Percentiles rank a stretch among this genome's conserved stretches.
phyloP scores from a whole-genome alignment of 805 yeast genomes.

The Sugiyamaella chiloensis region DNA sequence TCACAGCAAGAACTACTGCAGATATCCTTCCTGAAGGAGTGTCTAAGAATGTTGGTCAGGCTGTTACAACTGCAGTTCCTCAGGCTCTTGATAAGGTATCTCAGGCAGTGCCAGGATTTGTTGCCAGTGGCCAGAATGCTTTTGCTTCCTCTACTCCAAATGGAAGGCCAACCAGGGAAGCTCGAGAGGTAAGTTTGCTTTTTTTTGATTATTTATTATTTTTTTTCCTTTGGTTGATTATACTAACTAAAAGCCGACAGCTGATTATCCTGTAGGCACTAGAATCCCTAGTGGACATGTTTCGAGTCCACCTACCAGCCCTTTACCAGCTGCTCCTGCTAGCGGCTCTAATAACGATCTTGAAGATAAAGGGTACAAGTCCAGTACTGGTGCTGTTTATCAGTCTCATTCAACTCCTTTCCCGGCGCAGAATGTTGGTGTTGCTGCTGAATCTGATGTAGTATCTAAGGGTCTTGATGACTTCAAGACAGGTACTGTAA shows the following conservation, averaged over 20 bases:
- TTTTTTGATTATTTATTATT: too few species aligned
- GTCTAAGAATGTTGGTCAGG: not conserved
- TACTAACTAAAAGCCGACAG: too few species aligned
- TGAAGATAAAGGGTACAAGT: too few species aligned
- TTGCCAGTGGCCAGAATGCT: not conserved
- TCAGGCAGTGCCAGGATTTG: not conserved
- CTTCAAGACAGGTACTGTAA: too few species aligned
- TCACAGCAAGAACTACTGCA: not conserved
- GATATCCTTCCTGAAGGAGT: not conserved
- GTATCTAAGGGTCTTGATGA: too few species aligned
- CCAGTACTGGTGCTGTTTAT: too few species aligned
- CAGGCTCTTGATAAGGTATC: not conserved
- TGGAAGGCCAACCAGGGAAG: not conserved
- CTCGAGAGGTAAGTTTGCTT: too few species aligned
- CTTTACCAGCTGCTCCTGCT: not conserved
- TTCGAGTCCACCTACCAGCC: slow-evolving; percentile 3
- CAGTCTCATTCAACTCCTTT: not conserved
- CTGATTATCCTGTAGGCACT: not conserved
- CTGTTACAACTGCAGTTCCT: not conserved
- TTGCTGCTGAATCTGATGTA: too few species aligned
- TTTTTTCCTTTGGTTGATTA: too few species aligned
- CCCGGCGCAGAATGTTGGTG: too few species aligned
- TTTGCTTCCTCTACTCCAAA: slow-evolving; percentile 1
- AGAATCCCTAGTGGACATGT: not conserved
- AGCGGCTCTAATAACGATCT: too few species aligned